Base-by-base conservation (phyloP, 768 basidiomycete genomes). In the Leccinum subgranulosum region DNA sequence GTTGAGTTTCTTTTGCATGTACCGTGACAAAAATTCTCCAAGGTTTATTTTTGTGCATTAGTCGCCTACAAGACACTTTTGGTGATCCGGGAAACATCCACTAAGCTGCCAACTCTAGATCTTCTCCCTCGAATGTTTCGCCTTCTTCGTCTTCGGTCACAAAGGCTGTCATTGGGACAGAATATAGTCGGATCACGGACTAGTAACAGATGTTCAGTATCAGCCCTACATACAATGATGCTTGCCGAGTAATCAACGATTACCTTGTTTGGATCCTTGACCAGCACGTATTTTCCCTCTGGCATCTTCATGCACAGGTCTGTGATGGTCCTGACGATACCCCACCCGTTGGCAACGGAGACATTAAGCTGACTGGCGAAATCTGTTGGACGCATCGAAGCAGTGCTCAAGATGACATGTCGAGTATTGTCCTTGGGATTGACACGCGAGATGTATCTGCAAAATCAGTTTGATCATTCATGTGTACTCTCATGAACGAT, bases 231-330 rank as follows among this genome's bases (percentile, higher is more conserved):
- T 29, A 14, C 12, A 21, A 8, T 31, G 49, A 34, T 49, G 47
- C 28, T 31, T 27, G 21, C 17, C 45, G 43, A 55, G 17, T 54
- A 46, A 56, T 56, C 45, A 33, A 72, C 81, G 19, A 65, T 55
- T 68, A 96, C 95, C 85, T 85, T 93, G 82, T 98, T 98, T 17
- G 97, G 96, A 74, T 99, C 97, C 76, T 96, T 97, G 53, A 99
- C 86, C 27, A 99, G 78, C 14, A 98, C 90, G 70, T 98, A 99
- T 73, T 97, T 97, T 72, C 97, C 97, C 74, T 98, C 96, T 21
- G 93, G 92, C 86, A 94, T 88, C 74, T 95, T 94, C 85, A 97
- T 85, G 73, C 90, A 92, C 59, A 98, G 74, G 68, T 99, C 97
- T 28, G 92, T 89, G 58, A 99, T 87, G 12, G 92, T 96, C 58